These are phyloP conservation scores for Aspergillus carlsbadensis DNA, from an alignment of 495 filamentous ascomycete species.

Conservation along the genomic window DNA sequence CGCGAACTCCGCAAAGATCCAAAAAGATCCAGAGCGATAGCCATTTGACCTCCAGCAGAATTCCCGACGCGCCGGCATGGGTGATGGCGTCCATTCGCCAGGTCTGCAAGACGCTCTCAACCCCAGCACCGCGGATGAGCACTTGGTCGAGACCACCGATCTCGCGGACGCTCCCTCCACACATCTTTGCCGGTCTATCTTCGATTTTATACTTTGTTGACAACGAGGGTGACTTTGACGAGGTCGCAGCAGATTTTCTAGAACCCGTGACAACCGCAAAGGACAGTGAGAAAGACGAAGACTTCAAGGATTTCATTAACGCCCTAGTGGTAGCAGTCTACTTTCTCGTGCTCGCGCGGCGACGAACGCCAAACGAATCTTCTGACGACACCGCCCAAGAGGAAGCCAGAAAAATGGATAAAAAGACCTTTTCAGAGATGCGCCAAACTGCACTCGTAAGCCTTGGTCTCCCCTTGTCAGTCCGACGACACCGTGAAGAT, in stretches of 20 bases:
- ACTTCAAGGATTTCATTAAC: constrained; percentile 42
- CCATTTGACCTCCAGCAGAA: constrained; percentile 28
- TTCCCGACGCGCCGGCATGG: constrained; percentile 61
- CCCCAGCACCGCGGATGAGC: constrained; percentile 46
- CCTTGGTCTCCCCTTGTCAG: constrained; percentile 34
- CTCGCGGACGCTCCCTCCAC: constrained; percentile 52
- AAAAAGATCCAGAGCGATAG: constrained; percentile 20
- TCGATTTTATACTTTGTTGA: constrained; percentile 50
- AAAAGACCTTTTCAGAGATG: constrained; percentile 50
- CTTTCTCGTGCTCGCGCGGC: constrained; percentile 55
- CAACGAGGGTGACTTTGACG: constrained; percentile 35
- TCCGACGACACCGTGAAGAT: constrained; percentile 46
- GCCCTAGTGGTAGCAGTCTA: constrained; percentile 64
- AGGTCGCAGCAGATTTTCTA: constrained; percentile 37
- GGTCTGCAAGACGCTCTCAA: constrained; percentile 62
- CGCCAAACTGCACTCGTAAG: constrained; percentile 45
- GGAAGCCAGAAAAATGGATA: constrained; percentile 42
- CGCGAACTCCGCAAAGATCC: constrained; percentile 25
- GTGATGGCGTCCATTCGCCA: constrained; percentile 62
- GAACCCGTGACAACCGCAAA: constrained; percentile 34
- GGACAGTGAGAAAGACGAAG: constrained; percentile 33
- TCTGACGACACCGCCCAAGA: constrained; percentile 17
- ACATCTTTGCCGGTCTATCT: constrained; percentile 64
- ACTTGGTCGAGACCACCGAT: constrained; percentile 47
- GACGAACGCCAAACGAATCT: constrained; percentile 31